Percentiles rank a stretch among this genome's conserved stretches.
These are phyloP conservation scores for Bipolaris cookei DNA, from an alignment of 2,329 filamentous ascomycete genomes.

Conservation along the genomic window DNA sequence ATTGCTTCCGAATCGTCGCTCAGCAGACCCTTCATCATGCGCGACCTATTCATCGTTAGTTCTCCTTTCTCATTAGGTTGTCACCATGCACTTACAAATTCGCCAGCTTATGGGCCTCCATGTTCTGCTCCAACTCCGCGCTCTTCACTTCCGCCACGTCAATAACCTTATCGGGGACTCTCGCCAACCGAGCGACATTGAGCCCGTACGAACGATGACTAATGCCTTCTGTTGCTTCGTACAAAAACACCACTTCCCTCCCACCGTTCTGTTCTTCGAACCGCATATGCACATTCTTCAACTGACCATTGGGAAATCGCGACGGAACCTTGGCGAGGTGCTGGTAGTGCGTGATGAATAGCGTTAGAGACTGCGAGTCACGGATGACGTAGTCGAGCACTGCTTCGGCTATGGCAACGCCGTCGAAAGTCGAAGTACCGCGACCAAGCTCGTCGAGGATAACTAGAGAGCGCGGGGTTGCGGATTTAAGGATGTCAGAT, in stretches of 20 bases:
- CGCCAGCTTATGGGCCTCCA: constrained; percentile 40
- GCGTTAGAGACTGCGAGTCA: constrained; percentile 75
- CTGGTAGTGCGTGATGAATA: constrained; percentile 99
- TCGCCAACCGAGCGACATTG: constrained; percentile 88
- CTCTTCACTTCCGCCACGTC: constrained; percentile 83
- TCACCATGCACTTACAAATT: constrained; percentile 40
- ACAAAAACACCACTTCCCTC: constrained; percentile 89
- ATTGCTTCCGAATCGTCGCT: constrained; percentile 32
- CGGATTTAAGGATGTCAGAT: constrained; percentile 85
- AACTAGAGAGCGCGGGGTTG: constrained; percentile 81
- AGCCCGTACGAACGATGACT: constrained; percentile 93
- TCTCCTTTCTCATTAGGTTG: constrained; percentile 19
- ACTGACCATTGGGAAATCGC: constrained; percentile 66
- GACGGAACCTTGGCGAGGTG: constrained; percentile 76
- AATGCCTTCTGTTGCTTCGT: constrained; percentile 88
- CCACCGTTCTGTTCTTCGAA: constrained; percentile 65
- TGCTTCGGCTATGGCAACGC: constrained; percentile 91
- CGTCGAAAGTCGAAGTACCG: constrained; percentile 93
- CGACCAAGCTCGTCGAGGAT: constrained; percentile 94
- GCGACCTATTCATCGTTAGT: constrained; percentile 29
- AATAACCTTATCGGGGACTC: constrained; percentile 76
- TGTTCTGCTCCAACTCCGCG: constrained; percentile 74
- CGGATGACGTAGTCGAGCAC: constrained; percentile 85
- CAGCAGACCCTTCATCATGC: constrained; percentile 33
- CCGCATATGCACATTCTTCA: constrained; percentile 93